These are phyloP conservation scores for Quercus alba DNA, from an alignment of 306 rosid genomes.

Conservation along the genomic window DNA sequence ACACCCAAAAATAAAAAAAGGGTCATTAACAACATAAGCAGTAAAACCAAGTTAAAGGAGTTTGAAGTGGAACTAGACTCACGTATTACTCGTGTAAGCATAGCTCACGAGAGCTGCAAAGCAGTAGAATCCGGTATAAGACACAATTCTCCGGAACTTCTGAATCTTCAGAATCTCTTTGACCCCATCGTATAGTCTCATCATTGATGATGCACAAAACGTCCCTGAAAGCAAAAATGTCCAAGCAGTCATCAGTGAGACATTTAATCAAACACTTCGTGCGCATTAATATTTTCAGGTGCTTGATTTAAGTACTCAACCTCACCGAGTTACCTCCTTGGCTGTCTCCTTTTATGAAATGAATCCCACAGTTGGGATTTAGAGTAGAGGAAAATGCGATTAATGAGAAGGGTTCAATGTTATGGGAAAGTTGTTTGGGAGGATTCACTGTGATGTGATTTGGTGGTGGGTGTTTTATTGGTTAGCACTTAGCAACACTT, in stretches of 20 bases:
- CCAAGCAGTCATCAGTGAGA: slow-evolving; percentile 12
- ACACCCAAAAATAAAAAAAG: slow-evolving; percentile 5
- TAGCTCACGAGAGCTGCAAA: slow-evolving; percentile 59
- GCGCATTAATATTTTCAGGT: background rate
- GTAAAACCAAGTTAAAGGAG: background rate
- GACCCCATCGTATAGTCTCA: slow-evolving; percentile 51
- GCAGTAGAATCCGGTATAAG: slow-evolving; percentile 81
- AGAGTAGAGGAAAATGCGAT: background rate
- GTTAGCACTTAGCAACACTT: background rate
- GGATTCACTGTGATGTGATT: background rate
- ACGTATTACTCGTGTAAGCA: slow-evolving; percentile 80
- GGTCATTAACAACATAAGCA: slow-evolving; percentile 1
- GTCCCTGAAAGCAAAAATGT: slow-evolving; percentile 15
- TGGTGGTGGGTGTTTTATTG: background rate
- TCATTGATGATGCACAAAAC: slow-evolving; percentile 8
- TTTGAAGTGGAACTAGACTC: slow-evolving; percentile 28
- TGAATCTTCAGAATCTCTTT: slow-evolving; percentile 72
- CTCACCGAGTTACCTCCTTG: background rate
- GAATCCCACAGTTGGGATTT: background rate
- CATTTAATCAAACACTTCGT: slow-evolving; percentile 26
- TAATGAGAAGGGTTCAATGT: background rate
- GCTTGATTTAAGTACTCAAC: background rate
- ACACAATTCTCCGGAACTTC: slow-evolving; percentile 73
- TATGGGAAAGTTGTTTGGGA: background rate
- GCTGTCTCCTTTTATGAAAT: no score